A percentile compares a stretch with the other conserved stretches of the same genome.
Evolutionary conservation across 352 stramenopile genomes (phyloP).

Genomic region (Pythium plurisporium): DNA sequence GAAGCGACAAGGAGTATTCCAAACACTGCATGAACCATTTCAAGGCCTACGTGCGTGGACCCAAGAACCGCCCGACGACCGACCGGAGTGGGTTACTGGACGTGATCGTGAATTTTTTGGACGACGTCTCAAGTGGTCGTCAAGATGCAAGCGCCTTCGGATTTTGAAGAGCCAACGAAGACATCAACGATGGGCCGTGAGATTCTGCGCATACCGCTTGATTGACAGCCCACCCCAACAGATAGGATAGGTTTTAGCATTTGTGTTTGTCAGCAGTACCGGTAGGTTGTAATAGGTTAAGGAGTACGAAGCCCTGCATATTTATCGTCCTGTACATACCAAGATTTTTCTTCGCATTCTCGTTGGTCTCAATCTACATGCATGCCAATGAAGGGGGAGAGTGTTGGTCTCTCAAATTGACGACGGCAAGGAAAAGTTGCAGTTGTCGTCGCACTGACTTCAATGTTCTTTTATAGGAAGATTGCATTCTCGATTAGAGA

Average conservation of each 20-base stretch:
- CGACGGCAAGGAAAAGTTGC: conserved; percentile 14
- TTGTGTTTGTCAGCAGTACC: no score
- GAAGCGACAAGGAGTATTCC: conserved; percentile 73
- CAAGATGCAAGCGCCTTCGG: conserved; percentile 68
- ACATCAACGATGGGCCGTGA: no score
- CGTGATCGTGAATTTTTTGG: conserved; percentile 72
- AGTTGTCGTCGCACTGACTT: conserved; percentile 18
- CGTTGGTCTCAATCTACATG: no score
- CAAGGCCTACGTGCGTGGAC: conserved; percentile 73
- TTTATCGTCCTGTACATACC: conserved; percentile 21
- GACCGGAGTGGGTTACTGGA: conserved; percentile 70
- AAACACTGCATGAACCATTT: conserved; percentile 86
- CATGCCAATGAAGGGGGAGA: neutral
- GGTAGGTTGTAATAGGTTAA: conserved; percentile 5
- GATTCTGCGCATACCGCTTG: no score
- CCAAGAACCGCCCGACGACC: conserved; percentile 75
- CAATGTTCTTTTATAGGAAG: conserved; percentile 20
- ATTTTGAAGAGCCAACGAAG: conserved; percentile 41
- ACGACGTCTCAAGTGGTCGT: conserved; percentile 54
- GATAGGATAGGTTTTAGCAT: no score
- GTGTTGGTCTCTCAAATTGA: conserved; percentile 12
- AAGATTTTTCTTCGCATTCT: neutral
- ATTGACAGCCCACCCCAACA: no score
- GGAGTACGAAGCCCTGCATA: conserved; percentile 18
- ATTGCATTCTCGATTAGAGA: conserved; percentile 5